These are phyloP conservation scores for Nannochloropsis gaditana DNA, from an alignment of 108 stramenopile species.

Conservation along the genomic window DNA sequence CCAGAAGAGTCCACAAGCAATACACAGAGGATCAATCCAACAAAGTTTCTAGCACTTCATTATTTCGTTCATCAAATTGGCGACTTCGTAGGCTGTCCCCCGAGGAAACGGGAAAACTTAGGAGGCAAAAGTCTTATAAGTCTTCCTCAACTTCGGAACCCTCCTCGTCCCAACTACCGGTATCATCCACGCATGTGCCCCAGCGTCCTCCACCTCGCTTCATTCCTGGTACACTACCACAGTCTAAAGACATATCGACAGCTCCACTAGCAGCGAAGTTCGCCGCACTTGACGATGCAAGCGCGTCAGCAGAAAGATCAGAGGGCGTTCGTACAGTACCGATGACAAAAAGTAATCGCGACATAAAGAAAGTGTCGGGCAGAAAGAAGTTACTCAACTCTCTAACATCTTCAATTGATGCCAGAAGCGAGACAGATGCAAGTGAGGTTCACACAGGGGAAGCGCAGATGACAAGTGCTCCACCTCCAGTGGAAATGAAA, in stretches of 20 bases:
- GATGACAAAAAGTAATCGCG: background rate
- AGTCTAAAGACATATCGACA: background rate
- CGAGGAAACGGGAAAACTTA: background rate
- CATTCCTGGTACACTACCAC: slow-evolving; percentile 7
- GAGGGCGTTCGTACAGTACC: background rate
- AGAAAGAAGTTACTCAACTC: background rate
- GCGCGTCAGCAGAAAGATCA: background rate
- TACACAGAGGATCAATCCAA: background rate
- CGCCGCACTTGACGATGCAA: background rate
- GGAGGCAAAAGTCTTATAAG: background rate
- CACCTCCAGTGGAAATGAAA: too few species aligned
- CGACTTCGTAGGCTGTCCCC: background rate
- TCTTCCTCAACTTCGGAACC: background rate
- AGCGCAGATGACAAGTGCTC: too few species aligned
- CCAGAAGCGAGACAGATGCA: too few species aligned
- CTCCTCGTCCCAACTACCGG: background rate
- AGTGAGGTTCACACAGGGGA: too few species aligned
- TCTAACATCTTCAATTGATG: background rate
- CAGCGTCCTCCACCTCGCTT: slow-evolving; percentile 10
- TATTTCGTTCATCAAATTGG: background rate
- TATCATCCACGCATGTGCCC: background rate
- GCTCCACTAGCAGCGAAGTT: background rate
- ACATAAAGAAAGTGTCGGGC: background rate
- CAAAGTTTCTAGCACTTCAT: background rate
- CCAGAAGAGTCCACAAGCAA: background rate